Evolutionary conservation across 306 rosid genomes (phyloP).

Genomic region (Rosa multiflora): DNA sequence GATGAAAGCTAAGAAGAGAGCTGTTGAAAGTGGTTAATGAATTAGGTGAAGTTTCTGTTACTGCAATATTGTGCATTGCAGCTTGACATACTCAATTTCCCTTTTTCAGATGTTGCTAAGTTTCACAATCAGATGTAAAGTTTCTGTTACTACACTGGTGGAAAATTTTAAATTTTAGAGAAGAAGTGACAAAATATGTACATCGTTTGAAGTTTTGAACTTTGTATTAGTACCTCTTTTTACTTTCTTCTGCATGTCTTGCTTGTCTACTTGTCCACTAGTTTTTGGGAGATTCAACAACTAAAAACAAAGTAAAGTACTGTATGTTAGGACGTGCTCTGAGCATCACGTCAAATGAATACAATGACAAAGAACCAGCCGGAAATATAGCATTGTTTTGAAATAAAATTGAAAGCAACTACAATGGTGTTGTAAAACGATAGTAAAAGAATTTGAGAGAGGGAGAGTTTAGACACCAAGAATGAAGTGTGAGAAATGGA

Average conservation of each 20-base stretch:
- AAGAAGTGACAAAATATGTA: neutral
- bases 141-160: neutral
- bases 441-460: no score
- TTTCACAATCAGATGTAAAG: neutral
- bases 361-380: neutral
- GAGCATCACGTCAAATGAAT: neutral
- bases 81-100: neutral
- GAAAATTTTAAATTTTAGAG: neutral
- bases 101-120: neutral
- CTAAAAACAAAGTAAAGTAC: neutral
- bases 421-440: no score
- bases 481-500: no score
- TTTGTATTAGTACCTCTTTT: neutral
- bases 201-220: neutral
- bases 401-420: neutral
- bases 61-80: neutral
- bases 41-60: neutral
- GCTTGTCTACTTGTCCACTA: neutral
- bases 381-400: neutral
- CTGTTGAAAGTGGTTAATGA: constrained; percentile 5
- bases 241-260: neutral
- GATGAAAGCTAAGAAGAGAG: constrained; percentile 28
- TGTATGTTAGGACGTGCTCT: neutral
- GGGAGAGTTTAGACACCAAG: no score
- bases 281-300: neutral